Conservation (phyloP, 495 filamentous ascomycete genomes). For the Xylaria intraflava region DNA sequence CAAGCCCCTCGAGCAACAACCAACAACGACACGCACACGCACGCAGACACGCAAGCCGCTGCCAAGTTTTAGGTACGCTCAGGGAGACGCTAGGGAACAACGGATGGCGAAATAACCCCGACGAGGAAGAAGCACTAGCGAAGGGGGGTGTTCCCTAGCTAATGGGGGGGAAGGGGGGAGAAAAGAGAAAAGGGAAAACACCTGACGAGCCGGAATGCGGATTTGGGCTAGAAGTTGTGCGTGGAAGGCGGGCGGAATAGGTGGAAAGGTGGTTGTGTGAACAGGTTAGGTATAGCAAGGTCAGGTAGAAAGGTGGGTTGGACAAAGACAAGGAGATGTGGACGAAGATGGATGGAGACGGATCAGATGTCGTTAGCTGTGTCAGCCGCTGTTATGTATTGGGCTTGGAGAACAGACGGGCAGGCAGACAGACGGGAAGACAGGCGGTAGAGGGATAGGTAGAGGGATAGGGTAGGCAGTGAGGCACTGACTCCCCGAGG, state of each 20-base stretch:
- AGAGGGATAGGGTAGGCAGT: too few relatives aligned
- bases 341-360: not conserved
- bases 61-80: not conserved
- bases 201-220: not conserved
- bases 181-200: not conserved
- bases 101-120: not conserved
- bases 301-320: not conserved
- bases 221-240: constrained; percentile 1
- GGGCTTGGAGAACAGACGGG: too few relatives aligned
- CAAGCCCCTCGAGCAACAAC: constrained; percentile 4
- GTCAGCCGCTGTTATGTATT: too few relatives aligned
- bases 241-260: not conserved
- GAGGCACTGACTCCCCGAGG: too few relatives aligned
- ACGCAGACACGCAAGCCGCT: not conserved
- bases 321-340: constrained; percentile 1
- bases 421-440: too few relatives aligned
- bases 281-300: not conserved
- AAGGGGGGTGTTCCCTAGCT: not conserved
- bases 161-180: not conserved
- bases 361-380: constrained; percentile 1
- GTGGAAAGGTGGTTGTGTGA: not conserved
- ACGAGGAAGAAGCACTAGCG: not conserved
- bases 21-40: not conserved
- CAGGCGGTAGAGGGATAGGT: too few relatives aligned
- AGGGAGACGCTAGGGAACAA: not conserved